Evolutionary conservation across 352 stramenopile species (phyloP).

Genomic region (Globisporangium takayamanum): DNA sequence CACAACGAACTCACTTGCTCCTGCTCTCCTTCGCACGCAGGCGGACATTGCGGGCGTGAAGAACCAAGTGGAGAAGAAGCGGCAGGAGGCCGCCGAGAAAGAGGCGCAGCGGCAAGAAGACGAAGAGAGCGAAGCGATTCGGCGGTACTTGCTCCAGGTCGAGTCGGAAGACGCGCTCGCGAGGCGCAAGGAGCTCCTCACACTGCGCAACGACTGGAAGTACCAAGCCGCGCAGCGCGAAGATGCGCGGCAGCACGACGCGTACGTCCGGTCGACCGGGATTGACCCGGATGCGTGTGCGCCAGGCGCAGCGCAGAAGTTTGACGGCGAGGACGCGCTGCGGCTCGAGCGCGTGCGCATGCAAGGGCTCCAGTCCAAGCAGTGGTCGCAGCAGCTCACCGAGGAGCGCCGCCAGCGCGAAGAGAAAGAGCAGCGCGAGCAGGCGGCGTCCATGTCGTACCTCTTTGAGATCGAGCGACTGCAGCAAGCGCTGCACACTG

Average conservation of each 20-base stretch:
- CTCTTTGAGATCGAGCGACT: conserved; percentile 50
- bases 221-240: conserved; percentile 29
- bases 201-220: conserved; percentile 62
- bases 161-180: conserved; percentile 62
- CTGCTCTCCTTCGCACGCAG: conserved; percentile 14
- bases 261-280: conserved; percentile 21
- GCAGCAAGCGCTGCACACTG: conserved; percentile 47
- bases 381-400: conserved; percentile 58
- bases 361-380: conserved; percentile 60
- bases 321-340: conserved; percentile 53
- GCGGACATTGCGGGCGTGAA: conserved; percentile 68
- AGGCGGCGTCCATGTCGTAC: conserved; percentile 31
- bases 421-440: conserved; percentile 28
- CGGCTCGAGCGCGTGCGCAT: conserved; percentile 50
- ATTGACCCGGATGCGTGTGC: conserved; percentile 56
- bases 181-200: conserved; percentile 54
- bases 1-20: conserved; percentile 2
- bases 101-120: conserved; percentile 36
- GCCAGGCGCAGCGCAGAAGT: conserved; percentile 56
- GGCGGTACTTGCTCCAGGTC: conserved; percentile 69
- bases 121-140: conserved; percentile 60
- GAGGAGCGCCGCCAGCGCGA: conserved; percentile 39
- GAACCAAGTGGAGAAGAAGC: conserved; percentile 66
- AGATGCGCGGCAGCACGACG: conserved; percentile 23
- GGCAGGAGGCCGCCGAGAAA: conserved; percentile 31